Conservation (phyloP, 2,329 filamentous ascomycete species). For the Claviceps sp. region DNA sequence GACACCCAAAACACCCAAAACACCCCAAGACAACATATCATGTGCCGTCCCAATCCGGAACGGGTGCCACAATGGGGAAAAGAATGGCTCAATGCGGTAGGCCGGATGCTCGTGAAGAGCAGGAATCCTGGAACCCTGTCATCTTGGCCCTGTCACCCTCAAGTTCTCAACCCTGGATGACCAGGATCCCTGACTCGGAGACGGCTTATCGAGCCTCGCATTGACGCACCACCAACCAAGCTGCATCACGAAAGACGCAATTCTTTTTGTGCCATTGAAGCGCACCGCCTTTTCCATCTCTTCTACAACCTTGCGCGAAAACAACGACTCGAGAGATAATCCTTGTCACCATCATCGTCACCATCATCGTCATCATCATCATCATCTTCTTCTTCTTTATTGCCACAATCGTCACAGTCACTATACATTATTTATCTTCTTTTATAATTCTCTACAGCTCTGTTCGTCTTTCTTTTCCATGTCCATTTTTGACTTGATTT, state of each 20-base stretch:
- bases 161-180: not conserved
- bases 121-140: too few relatives aligned
- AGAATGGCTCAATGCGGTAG: not conserved
- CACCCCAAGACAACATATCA: slow-evolving; percentile 2
- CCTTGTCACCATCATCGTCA: not conserved
- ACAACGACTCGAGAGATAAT: not conserved
- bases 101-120: too few relatives aligned
- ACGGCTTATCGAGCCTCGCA: not conserved
- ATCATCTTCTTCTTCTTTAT: not conserved
- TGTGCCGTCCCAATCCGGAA: not conserved
- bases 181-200: not conserved
- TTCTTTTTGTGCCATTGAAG: not conserved
- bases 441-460: not conserved
- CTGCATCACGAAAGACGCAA: not conserved
- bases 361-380: not conserved
- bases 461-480: not conserved
- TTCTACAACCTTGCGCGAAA: not conserved
- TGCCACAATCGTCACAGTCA: not conserved
- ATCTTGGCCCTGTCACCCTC: too few relatives aligned
- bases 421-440: not conserved
- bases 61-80: not conserved
- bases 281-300: not conserved
- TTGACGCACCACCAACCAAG: not conserved
- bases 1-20: too few relatives aligned
- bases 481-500: not conserved